Evolutionary conservation across 2,329 filamentous ascomycete species (phyloP).

Genomic region (Teratosphaeriaceae sp.): DNA sequence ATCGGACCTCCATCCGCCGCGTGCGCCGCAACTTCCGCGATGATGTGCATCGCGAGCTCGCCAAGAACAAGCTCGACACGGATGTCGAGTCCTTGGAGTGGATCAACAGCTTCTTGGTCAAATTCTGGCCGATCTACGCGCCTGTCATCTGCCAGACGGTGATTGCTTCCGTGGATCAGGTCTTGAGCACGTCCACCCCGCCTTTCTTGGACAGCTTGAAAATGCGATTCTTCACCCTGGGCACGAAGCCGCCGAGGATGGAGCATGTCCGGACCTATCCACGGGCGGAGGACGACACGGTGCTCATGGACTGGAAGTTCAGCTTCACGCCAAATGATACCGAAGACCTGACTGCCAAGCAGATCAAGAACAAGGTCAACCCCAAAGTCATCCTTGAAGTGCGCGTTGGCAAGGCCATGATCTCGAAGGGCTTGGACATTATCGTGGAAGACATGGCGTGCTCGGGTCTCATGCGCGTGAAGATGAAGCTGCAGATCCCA

Average conservation of each 20-base stretch:
- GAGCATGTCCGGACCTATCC: conserved; percentile 99
- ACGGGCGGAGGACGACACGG: conserved; percentile 87
- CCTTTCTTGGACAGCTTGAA: conserved; percentile 89
- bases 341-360: conserved; percentile 80
- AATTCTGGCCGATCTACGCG: conserved; percentile 99
- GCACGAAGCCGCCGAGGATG: conserved; percentile 89
- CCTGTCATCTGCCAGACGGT: conserved; percentile 89
- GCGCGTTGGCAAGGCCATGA: conserved; percentile 88
- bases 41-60: conserved; percentile 83
- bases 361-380: conserved; percentile 93
- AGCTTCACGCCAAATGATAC: conserved; percentile 97
- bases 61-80: conserved; percentile 77
- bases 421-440: conserved; percentile 93
- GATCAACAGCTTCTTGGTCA: conserved; percentile 98
- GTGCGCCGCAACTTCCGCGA: conserved; percentile 94
- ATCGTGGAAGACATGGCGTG: conserved; percentile 98
- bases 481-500: conserved; percentile 92
- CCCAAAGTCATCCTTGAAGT: conserved; percentile 95
- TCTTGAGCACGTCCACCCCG: conserved; percentile 85
- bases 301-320: conserved; percentile 99
- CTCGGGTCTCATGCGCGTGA: conserved; percentile 90
- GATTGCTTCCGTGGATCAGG: conserved; percentile 90
- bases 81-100: conserved; percentile 92
- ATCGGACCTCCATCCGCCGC: conserved; percentile 87
- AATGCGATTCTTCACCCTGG: conserved; percentile 87